A percentile compares a stretch with the other conserved stretches of the same genome.
Conservation (phyloP, 2,329 filamentous ascomycete genomes). For the Blumeriella jaapii region DNA sequence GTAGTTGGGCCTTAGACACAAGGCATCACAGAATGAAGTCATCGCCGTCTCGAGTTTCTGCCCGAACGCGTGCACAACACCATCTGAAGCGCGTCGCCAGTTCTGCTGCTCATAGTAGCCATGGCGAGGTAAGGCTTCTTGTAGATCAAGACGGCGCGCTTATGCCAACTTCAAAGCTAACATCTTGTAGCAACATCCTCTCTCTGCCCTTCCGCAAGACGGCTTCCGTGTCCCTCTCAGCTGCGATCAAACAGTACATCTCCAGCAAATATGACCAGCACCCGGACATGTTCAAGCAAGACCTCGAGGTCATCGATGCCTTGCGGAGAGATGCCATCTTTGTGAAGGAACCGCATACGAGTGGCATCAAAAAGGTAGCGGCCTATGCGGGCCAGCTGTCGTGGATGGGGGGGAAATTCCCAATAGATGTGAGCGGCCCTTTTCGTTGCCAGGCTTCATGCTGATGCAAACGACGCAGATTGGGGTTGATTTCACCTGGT, state of each 20-base stretch:
- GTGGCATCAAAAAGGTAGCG: conserved; percentile 79
- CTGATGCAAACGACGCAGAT: conserved; percentile 41
- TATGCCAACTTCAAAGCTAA: conserved; percentile 1
- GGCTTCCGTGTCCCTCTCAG: conserved; percentile 63
- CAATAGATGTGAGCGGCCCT: conserved; percentile 61
- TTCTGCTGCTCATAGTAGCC: not conserved
- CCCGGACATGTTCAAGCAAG: conserved; percentile 87
- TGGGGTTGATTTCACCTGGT: conserved; percentile 93
- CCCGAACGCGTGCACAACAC: not conserved
- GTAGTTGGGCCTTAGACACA: not conserved
- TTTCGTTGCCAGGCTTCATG: not conserved
- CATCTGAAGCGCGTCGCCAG: not conserved
- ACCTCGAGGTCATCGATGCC: conserved; percentile 76
- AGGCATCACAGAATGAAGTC: not conserved
- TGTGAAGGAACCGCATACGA: conserved; percentile 76
- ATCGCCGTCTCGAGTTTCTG: not conserved
- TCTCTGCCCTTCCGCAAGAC: conserved; percentile 70
- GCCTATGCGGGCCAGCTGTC: conserved; percentile 85
- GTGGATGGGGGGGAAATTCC: conserved; percentile 92
- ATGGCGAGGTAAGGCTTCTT: conserved; percentile 2
- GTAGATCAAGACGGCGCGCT: not conserved
- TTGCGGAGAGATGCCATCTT: conserved; percentile 79
- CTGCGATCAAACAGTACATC: conserved; percentile 87
- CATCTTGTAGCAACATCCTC: conserved; percentile 24
- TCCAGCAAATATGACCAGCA: conserved; percentile 98